Evolutionary conservation across 768 basidiomycete species (phyloP).

Genomic region (Rhizopogon vinicolor): DNA sequence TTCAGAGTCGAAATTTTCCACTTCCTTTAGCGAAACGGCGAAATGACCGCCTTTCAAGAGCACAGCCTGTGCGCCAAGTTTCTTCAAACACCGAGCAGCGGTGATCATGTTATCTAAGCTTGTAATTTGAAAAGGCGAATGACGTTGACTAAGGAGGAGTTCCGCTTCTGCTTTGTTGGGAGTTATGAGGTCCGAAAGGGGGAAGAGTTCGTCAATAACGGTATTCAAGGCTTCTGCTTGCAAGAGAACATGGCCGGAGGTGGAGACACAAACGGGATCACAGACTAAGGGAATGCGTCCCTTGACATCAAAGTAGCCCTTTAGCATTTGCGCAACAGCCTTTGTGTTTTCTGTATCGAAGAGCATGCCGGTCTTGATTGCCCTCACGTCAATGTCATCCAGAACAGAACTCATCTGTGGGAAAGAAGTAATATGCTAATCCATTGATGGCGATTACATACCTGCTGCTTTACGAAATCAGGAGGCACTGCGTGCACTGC

Average conservation of each 20-base stretch:
- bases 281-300: constrained; percentile 57
- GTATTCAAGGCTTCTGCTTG: constrained; percentile 58
- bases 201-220: constrained; percentile 62
- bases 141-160: constrained; percentile 47
- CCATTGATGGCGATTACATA: constrained; percentile 20
- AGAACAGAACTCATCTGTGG: constrained; percentile 64
- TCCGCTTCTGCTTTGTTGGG: constrained; percentile 84
- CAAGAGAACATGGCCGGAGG: constrained; percentile 79
- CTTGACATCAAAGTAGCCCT: constrained; percentile 28
- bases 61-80: constrained; percentile 49
- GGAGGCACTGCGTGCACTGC: constrained; percentile 65
- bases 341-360: constrained; percentile 51
- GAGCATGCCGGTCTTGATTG: constrained; percentile 92
- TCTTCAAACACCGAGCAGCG: constrained; percentile 47
- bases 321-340: constrained; percentile 49
- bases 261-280: constrained; percentile 91
- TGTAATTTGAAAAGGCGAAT: constrained; percentile 28
- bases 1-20: constrained; percentile 27
- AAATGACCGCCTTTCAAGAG: constrained; percentile 88
- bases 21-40: constrained; percentile 37
- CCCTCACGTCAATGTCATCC: constrained; percentile 63
- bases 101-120: constrained; percentile 56
- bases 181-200: constrained; percentile 68
- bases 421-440: neutral
- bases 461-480: constrained; percentile 73